phyloP scores from a whole-genome alignment of 2,329 filamentous ascomycete species.

The Boeremia exigua region DNA sequence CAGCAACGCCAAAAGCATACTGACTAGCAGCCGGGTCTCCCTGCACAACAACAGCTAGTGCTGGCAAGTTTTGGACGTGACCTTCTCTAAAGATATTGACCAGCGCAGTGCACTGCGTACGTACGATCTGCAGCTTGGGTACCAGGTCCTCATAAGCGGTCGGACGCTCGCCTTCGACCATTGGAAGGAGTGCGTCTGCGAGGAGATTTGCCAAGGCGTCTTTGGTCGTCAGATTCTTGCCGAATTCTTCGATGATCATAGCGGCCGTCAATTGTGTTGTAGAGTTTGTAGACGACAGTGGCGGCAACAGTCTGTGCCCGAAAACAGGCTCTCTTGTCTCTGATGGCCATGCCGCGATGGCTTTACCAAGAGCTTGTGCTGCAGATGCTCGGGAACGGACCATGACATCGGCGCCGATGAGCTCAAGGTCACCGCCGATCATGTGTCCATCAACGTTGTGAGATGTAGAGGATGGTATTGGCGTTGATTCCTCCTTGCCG shows the following conservation, averaged over 20 bases:
- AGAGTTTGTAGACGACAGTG: slow-evolving; percentile 75
- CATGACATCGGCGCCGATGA: slow-evolving; percentile 88
- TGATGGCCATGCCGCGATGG: slow-evolving; percentile 78
- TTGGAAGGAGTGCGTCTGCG: slow-evolving; percentile 69
- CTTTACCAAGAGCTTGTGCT: slow-evolving; percentile 81
- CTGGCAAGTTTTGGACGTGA: slow-evolving; percentile 68
- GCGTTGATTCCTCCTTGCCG: slow-evolving; percentile 65
- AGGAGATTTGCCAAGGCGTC: slow-evolving; percentile 64
- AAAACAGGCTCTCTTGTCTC: slow-evolving; percentile 66
- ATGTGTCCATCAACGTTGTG: slow-evolving; percentile 98
- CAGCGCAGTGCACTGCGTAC: slow-evolving; percentile 89
- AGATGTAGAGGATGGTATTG: slow-evolving; percentile 62
- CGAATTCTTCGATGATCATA: slow-evolving; percentile 88
- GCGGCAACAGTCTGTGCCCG: slow-evolving; percentile 68
- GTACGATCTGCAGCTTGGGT: slow-evolving; percentile 85
- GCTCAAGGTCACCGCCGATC: slow-evolving; percentile 94
- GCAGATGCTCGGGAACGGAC: slow-evolving; percentile 89
- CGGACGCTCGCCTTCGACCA: slow-evolving; percentile 83
- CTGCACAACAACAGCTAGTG: slow-evolving; percentile 88
- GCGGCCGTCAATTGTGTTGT: slow-evolving; percentile 85
- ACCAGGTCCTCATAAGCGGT: slow-evolving; percentile 87
- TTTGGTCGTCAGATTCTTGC: slow-evolving; percentile 58
- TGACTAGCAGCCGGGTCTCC: slow-evolving; percentile 91
- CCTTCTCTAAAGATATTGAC: slow-evolving; percentile 86
- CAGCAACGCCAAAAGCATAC: slow-evolving; percentile 85